Base-by-base conservation (phyloP, 2,329 filamentous ascomycete genomes). In the Shiraia sp. region DNA sequence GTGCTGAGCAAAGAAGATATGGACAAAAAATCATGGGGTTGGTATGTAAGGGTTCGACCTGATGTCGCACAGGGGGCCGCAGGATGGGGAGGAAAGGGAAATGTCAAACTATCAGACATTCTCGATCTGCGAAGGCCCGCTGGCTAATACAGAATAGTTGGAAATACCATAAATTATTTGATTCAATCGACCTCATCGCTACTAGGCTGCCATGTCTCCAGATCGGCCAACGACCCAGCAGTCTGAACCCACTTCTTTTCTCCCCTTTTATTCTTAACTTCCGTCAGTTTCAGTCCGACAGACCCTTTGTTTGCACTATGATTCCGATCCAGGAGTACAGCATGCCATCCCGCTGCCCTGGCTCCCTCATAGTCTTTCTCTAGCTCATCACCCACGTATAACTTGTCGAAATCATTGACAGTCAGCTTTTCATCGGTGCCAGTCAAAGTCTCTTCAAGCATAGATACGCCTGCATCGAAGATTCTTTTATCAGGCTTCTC, bases 81-180 rank as follows among this genome's bases (percentile, higher is more conserved):
- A 14, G 90, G 90, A 2, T 95, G 90, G 90, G 90, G 90, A 19
- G 87, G 86, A 10, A 93, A 92, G 67, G 88, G 87, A 1, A 72
- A 75, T 39, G 74, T 95, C 19, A 82, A 76, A 53, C 65, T 95
- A 25, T 72, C 72, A 10, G 81, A 82, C 51, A 88, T 95, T 28
- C 51, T 71, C 15, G 55, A 54, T 3, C 36, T 69, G 12, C 49
- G 63, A 19, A 42, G 61, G 28, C 49, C 49, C 19, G 32, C 36
- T 14, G 47, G 13, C 10, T 42, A 36, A 8, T 17, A 22, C 14
- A 35, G 4, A 8, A 22, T 8, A 22, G 8, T 22, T 22, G 36
- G 22, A n/a, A 27, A 12, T 32, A 42, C 19, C 32, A 19, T n/a
- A 27, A 25, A 26, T 42, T 16, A 15, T 7, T 29, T 6, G 12